A percentile compares a stretch with the other conserved stretches of the same genome.
phyloP scores from a whole-genome alignment of 1,284 basidiomycete genomes.

The Malassezia vespertilionis region DNA sequence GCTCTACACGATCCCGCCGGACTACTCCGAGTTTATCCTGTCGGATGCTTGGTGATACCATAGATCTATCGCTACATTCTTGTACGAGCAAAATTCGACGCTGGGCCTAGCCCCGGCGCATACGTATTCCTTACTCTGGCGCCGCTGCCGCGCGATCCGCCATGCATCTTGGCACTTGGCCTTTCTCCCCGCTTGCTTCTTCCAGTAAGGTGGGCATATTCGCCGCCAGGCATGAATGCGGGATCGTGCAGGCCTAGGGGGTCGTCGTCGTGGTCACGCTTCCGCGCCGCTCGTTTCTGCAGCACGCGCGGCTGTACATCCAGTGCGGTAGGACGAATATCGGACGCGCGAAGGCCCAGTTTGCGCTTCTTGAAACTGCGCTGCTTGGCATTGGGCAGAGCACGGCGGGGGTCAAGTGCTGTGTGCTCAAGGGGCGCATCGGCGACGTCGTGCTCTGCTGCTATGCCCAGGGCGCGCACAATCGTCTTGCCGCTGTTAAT shows the following conservation, averaged over 20 bases:
- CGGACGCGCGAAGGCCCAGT: conserved; percentile 10
- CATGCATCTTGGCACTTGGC: too few relatives aligned
- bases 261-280: conserved; percentile 22
- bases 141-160: conserved; percentile 11
- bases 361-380: conserved; percentile 31
- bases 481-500: conserved; percentile 20
- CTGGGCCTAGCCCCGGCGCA: background rate
- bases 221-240: conserved; percentile 34
- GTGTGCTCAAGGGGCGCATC: conserved; percentile 19
- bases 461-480: conserved; percentile 16
- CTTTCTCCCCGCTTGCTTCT: too few relatives aligned
- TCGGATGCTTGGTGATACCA: conserved; percentile 12
- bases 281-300: background rate
- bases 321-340: conserved; percentile 8
- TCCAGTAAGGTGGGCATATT: conserved; percentile 12
- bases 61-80: background rate
- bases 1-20: conserved; percentile 3
- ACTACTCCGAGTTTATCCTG: conserved; percentile 18
- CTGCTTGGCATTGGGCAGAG: conserved; percentile 26
- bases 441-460: conserved; percentile 6
- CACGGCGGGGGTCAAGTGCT: conserved; percentile 19
- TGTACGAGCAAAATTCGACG: conserved; percentile 1
- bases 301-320: conserved; percentile 7
- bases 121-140: conserved; percentile 7
- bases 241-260: conserved; percentile 39